Conservation (phyloP, 495 filamentous ascomycete genomes). For the Staphylotrichum tortipilum region DNA sequence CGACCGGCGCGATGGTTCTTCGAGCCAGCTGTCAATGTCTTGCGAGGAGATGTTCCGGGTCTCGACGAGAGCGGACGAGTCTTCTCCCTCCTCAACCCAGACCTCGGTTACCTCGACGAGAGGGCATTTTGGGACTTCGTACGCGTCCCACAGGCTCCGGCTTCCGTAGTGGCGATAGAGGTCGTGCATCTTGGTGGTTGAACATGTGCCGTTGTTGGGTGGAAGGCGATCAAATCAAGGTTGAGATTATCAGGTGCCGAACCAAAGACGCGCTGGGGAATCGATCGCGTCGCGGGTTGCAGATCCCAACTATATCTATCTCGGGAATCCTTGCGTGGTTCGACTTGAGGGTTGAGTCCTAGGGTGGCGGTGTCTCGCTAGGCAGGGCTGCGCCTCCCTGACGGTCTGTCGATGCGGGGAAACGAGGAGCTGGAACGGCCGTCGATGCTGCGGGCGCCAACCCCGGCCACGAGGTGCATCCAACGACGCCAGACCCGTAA, state of each 20-base stretch:
- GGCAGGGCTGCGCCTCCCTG: background rate
- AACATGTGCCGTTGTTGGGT: background rate
- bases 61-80: background rate
- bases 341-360: too few relatives aligned
- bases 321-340: too few relatives aligned
- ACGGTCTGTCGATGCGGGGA: background rate
- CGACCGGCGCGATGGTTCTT: constrained; percentile 8
- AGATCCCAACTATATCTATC: too few relatives aligned
- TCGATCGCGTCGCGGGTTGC: too few relatives aligned
- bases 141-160: constrained; percentile 15
- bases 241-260: too few relatives aligned
- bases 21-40: constrained; percentile 20
- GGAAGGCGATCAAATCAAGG: too few relatives aligned
- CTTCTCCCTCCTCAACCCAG: constrained; percentile 11
- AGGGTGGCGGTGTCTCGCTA: background rate
- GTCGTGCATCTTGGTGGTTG: constrained; percentile 12
- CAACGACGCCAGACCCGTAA: too few relatives aligned
- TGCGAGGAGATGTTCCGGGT: constrained; percentile 1
- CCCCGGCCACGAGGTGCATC: too few relatives aligned
- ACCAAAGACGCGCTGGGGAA: too few relatives aligned
- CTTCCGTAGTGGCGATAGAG: constrained; percentile 17
- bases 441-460: too few relatives aligned
- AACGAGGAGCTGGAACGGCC: too few relatives aligned
- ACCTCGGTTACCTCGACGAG: constrained; percentile 19
- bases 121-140: constrained; percentile 12